Base-by-base conservation (phyloP, 2,329 filamentous ascomycete genomes). In the Sarocladium kiliense region DNA sequence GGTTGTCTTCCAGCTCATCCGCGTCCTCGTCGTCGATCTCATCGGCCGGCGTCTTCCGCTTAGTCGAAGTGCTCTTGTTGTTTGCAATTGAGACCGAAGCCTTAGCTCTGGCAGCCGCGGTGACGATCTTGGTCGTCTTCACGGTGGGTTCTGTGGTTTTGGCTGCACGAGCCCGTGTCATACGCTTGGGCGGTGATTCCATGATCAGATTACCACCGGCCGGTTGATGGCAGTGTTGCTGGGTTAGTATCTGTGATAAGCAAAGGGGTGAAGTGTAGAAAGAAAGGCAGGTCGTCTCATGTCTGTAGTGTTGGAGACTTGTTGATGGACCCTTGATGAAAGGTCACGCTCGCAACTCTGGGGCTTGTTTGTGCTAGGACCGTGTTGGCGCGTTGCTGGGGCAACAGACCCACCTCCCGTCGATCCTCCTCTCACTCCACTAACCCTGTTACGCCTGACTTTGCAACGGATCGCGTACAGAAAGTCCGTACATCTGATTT, bases 121-220 rank as follows among this genome's bases (percentile, higher is more conserved):
- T 78, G 58, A 77, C 69, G 58, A 77, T 72, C 57, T 70, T 78
- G 57, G 75, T 72, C 2, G 72, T 70, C 61, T 75, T 72, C 11
- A 62, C 62, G 41, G 67, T 64, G 25, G 70, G 63, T 56, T 75
- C 71, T 54, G 61, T 64, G 32, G 66, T 66, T 64, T 72, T 77
- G 42, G 74, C 74, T 26, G 74, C 73, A 30, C 75, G 68, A 45
- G 75, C 70, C 53, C 81, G 77, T 58, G 81, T 84, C 63, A 84
- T 76, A 60, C 81, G 78, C 69, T 82, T 82, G 34, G 81, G 81
- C 53, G 81, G 80, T 3, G 79, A 83, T 60, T 80, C 77, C 80
- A 84, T 82, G 59, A 53, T 18, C 21, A 23, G n/a, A n/a, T n/a
- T n/a, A n/a, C n/a, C n/a, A n/a, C n/a, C 30, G 21, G 18, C 14